A percentile compares a stretch with the other conserved stretches of the same genome.
These are phyloP conservation scores for Fusarium solani-melongenae DNA, from an alignment of 2,329 filamentous ascomycete genomes.

Conservation along the genomic window DNA sequence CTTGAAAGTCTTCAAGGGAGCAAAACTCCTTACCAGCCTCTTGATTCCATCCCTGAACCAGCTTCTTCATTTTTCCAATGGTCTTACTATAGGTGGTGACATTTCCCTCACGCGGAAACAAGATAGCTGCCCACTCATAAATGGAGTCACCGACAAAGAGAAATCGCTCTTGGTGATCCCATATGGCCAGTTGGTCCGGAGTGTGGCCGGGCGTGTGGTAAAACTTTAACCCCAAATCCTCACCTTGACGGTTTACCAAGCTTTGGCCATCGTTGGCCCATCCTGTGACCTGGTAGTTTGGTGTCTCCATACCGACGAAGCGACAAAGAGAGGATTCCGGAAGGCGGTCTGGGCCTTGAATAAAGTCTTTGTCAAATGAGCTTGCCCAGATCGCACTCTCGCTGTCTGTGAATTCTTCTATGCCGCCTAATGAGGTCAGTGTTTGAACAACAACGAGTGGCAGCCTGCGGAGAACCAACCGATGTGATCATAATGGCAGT, in stretches of 20 bases:
- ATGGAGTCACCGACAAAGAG: constrained; percentile 60
- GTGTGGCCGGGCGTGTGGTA: constrained; percentile 60
- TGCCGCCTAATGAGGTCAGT: constrained; percentile 40
- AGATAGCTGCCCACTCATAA: constrained; percentile 49
- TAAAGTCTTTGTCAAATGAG: constrained; percentile 50
- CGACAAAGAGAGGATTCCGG: constrained; percentile 54
- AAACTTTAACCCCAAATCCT: constrained; percentile 51
- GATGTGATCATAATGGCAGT: constrained; percentile 60
- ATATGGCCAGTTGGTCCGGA: constrained; percentile 57
- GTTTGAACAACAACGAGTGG: background rate
- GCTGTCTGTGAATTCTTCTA: constrained; percentile 47
- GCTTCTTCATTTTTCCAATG: constrained; percentile 13
- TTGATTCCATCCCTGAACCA: constrained; percentile 26
- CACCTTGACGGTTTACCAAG: constrained; percentile 34
- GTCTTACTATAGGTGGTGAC: constrained; percentile 26
- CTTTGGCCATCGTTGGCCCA: constrained; percentile 53
- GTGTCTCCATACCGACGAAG: constrained; percentile 49
- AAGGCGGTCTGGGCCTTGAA: constrained; percentile 49
- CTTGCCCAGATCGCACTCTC: constrained; percentile 46
- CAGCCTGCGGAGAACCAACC: constrained; percentile 32
- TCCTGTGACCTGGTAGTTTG: constrained; percentile 52
- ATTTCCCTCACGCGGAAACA: constrained; percentile 34
- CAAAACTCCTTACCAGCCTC: background rate
- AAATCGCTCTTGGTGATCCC: constrained; percentile 54
- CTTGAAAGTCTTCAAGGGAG: background rate